These are phyloP conservation scores for Chlorencoelia australis DNA, from an alignment of 2,329 filamentous ascomycete species.

Conservation along the genomic window DNA sequence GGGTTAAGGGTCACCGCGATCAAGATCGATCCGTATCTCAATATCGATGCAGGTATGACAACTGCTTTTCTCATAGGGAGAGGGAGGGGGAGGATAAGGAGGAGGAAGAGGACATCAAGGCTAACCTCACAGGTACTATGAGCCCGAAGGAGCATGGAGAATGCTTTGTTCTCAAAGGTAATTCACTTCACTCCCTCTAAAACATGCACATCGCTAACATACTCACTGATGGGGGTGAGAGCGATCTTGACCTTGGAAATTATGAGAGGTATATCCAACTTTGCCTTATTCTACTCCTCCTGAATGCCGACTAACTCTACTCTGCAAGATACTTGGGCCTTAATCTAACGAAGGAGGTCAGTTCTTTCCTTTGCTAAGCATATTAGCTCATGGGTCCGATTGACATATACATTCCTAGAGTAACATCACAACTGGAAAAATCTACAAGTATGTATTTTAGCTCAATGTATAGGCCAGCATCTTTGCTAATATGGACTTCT, in stretches of 20 bases:
- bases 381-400: neutral
- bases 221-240: slow-evolving; percentile 72
- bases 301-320: slow-evolving; percentile 1
- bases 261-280: slow-evolving; percentile 76
- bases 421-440: slow-evolving; percentile 97
- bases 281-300: slow-evolving; percentile 50
- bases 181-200: too few relatives aligned
- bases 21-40: slow-evolving; percentile 66
- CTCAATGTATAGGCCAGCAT: slow-evolving; percentile 41
- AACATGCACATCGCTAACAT: too few relatives aligned
- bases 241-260: slow-evolving; percentile 66
- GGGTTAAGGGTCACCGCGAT: slow-evolving; percentile 65
- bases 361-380: slow-evolving; percentile 1
- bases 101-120: too few relatives aligned
- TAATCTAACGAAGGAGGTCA: slow-evolving; percentile 2
- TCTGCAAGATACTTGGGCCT: slow-evolving; percentile 2
- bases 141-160: slow-evolving; percentile 59
- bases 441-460: slow-evolving; percentile 82
- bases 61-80: slow-evolving; percentile 36
- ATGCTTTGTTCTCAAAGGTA: slow-evolving; percentile 79
- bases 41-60: slow-evolving; percentile 67
- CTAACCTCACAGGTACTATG: neutral
- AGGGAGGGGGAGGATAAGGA: too few relatives aligned
- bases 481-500: slow-evolving; percentile 6
- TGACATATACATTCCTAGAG: slow-evolving; percentile 52